Evolutionary conservation across 306 rosid species (phyloP), one percentile per base, ranked within the genome.

Genomic region (Cercis canadensis): DNA sequence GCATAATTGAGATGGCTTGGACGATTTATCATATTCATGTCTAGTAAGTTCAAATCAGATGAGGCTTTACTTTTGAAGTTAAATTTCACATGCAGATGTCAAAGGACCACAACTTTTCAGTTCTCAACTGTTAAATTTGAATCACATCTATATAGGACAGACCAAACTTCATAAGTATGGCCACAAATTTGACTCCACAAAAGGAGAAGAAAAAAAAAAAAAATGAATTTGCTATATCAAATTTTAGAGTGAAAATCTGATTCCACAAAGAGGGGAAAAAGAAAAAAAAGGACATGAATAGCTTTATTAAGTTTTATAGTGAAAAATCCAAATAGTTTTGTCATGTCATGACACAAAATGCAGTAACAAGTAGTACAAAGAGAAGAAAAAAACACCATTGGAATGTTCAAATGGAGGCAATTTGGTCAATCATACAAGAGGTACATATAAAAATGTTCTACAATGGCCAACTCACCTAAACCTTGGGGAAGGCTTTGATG

Each of bases 401-500:
- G 47, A 51, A 21, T 43, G 29, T 59, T 12, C n/a, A 52, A 67
- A 34, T 34, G 33, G 6, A 56, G 43, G 33, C 10, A 58, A 21
- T 19, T 37, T 7, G 13, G 24, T 8, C 29, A 65, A 61, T 24
- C 56, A 60, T 36, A 4, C 24, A n/a, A 18, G 21, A 34, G 36
- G 8, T n/a, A 1, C 40, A 75, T 41, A 39, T n/a, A 37, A 51
- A 51, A 24, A 62, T 15, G 41, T 64, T 69, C 43, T n/a, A n/a
- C n/a, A 2, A 29, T 21, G 16, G 14, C 73, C 53, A 7, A 51
- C 82, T 78, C 57, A 89, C 96, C 96, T 86, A 75, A 82, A 78
- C 70, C 63, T 67, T 1, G 86, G 29, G n/a, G 82, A 84, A 32
- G 92, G 79, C 70, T 84, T 92, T 12, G 87, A 75, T n/a, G 94